Base-by-base conservation (phyloP, 1,284 basidiomycete genomes). In the Cutaneotrichosporon mucoides region DNA sequence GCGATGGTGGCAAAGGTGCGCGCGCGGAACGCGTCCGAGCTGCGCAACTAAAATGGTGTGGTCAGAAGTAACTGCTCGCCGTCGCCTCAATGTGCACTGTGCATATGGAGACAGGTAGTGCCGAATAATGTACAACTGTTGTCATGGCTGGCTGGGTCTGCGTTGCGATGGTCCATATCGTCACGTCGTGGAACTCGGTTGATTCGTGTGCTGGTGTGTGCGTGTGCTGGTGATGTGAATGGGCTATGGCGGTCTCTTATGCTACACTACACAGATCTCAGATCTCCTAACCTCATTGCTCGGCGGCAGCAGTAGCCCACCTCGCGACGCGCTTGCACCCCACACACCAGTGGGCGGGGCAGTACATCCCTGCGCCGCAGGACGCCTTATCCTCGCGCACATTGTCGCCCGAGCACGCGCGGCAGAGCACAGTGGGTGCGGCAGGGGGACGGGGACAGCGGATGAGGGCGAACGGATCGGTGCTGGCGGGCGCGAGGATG, bases 291-390 rank as follows among this genome's bases (percentile, higher is more conserved):
- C 8, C 38, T 40, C 24, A 24, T 24, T 3, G 45, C 45, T 11
- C 12, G 9, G 11, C 45, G 24, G 24, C 16, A 24, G 24, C 24
- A 24, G 24, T 24, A 24, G 24, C 24, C 24, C 24, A 24, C 45
- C 50, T 42, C 44, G 44, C 34, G 5, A 11, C 4, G 4, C 53
- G 44, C 53, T 55, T 55, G 15, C 53, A 55, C 43, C 34, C 36
- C 3, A 43, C 53, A 16, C 53, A 55, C 53, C 53, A 55, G 53
- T 55, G 53, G 6, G 43, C 44, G 45, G 36, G 7, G 44, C 53
- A 55, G 37, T 46, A 55, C n/a, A 15, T 33, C 36, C 36, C 13
- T 13, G n/a, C n/a, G 34, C 24, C 24, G 24, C 24, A 24, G 24
- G 24, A 24, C 24, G 24, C 24, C 24, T 24, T 24, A 24, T 24